Percentiles rank a stretch among this genome's conserved stretches.
Evolutionary conservation across 2,329 filamentous ascomycete genomes (phyloP).

Genomic region (Trichoderma cornu-damae): DNA sequence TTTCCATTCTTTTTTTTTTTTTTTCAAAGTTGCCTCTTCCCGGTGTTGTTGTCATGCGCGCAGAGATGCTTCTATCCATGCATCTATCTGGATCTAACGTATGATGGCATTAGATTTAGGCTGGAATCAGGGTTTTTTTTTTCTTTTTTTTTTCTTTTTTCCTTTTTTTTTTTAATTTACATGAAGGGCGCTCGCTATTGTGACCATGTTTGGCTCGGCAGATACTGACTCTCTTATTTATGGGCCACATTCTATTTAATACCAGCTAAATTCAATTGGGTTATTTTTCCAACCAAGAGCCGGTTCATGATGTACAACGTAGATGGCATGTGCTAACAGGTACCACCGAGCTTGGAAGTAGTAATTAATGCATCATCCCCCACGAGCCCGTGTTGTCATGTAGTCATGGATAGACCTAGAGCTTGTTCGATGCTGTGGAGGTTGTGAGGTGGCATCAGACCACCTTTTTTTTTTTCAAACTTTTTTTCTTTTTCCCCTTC

Average conservation of each 20-base stretch:
- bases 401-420: not conserved
- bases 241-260: not conserved
- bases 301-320: not conserved
- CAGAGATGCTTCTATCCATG: not conserved
- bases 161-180: no score
- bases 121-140: not conserved
- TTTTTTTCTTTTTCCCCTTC: not conserved
- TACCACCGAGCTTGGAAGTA: no score
- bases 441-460: constrained; percentile 7
- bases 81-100: constrained; percentile 10
- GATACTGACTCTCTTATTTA: not conserved
- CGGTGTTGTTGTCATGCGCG: not conserved
- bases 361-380: not conserved
- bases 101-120: constrained; percentile 7
- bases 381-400: not conserved
- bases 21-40: not conserved
- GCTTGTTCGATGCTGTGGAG: not conserved
- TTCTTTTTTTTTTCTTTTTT: no score
- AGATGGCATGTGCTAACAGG: not conserved
- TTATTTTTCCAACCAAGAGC: not conserved
- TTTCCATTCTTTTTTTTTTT: not conserved
- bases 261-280: not conserved
- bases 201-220: not conserved
- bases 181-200: not conserved
- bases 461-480: not conserved